Percentiles rank a stretch among this genome's conserved stretches.
phyloP scores from a whole-genome alignment of 805 yeast species.

The Starmerella cellae region DNA sequence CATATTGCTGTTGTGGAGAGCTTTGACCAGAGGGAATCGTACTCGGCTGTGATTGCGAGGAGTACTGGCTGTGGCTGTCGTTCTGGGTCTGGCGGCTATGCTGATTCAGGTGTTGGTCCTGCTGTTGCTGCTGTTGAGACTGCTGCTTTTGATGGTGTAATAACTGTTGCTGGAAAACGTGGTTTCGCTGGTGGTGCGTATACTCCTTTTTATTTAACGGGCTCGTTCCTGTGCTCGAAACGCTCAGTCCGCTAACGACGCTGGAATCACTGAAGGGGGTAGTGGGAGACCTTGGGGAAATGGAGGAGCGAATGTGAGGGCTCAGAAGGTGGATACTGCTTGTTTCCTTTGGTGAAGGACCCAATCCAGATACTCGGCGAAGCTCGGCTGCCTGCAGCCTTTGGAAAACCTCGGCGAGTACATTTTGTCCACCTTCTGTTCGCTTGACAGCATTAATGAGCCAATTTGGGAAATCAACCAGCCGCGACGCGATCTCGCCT shows the following conservation, averaged over 20 bases:
- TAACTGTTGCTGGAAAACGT: slow-evolving; percentile 1
- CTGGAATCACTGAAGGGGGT: slow-evolving; percentile 9
- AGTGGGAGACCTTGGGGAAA: slow-evolving; percentile 7
- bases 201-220: slow-evolving; percentile 3
- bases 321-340: slow-evolving; percentile 1
- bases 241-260: neutral
- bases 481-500: slow-evolving; percentile 5
- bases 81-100: no score
- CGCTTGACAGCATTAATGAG: slow-evolving; percentile 30
- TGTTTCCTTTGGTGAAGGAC: neutral
- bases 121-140: neutral
- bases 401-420: slow-evolving; percentile 43
- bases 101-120: neutral
- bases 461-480: slow-evolving; percentile 42
- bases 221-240: slow-evolving; percentile 1
- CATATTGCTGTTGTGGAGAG: slow-evolving; percentile 27
- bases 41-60: neutral
- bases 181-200: slow-evolving; percentile 4
- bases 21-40: neutral
- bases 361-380: slow-evolving; percentile 30
- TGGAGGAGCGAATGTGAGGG: slow-evolving; percentile 1
- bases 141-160: slow-evolving; percentile 1
- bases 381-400: slow-evolving; percentile 58
- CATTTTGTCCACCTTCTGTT: slow-evolving; percentile 29
- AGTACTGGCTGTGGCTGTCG: neutral